Percentiles rank a stretch among this genome's conserved stretches.
phyloP scores from a whole-genome alignment of 176 grass and related monocot genomes.

The Phoenix roebelenii region DNA sequence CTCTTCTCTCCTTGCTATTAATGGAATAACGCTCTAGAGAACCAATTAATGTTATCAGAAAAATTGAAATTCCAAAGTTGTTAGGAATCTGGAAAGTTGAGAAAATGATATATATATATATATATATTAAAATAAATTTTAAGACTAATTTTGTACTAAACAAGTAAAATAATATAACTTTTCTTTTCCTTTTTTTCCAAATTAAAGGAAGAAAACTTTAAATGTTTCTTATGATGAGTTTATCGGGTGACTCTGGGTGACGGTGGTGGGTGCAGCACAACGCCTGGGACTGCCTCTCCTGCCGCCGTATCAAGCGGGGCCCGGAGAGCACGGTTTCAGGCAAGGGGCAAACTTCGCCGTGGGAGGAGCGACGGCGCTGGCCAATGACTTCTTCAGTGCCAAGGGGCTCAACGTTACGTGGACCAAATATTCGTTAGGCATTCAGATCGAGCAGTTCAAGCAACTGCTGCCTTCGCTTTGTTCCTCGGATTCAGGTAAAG shows the following conservation, averaged over 20 bases:
- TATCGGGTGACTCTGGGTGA: too few species aligned
- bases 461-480: neutral
- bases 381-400: neutral
- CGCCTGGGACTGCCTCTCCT: conserved; percentile 6
- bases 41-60: too few species aligned
- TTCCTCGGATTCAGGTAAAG: too few species aligned
- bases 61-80: too few species aligned
- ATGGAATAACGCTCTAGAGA: too few species aligned
- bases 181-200: too few species aligned
- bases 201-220: too few species aligned
- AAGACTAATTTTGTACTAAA: neutral
- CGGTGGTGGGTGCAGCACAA: conserved; percentile 6
- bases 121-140: too few species aligned
- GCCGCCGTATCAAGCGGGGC: conserved; percentile 9
- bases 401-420: neutral
- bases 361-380: neutral
- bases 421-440: neutral
- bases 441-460: neutral
- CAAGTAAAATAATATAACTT: too few species aligned
- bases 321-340: neutral
- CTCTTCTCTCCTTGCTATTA: neutral
- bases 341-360: conserved; percentile 4
- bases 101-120: too few species aligned
- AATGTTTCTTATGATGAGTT: too few species aligned
- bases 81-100: too few species aligned